These are phyloP conservation scores for Chalaropsis thielavioides DNA, from an alignment of 2,329 filamentous ascomycete genomes.

Conservation along the genomic window DNA sequence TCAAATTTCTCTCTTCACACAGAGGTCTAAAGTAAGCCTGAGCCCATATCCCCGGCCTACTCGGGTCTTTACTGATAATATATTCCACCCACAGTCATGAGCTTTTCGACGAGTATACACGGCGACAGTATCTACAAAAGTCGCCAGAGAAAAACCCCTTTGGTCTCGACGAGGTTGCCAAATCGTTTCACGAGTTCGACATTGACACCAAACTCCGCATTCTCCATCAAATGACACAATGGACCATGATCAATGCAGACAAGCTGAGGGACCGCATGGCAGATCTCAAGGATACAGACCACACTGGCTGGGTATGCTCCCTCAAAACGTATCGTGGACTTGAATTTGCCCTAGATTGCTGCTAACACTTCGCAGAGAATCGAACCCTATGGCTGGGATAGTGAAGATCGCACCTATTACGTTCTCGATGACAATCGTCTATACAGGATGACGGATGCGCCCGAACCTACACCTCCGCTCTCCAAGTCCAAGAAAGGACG, in stretches of 20 bases:
- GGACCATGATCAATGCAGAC: slow-evolving; percentile 78
- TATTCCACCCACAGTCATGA: slow-evolving; percentile 45
- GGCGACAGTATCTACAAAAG: slow-evolving; percentile 76
- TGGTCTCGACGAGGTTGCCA: slow-evolving; percentile 57
- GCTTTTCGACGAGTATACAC: slow-evolving; percentile 84
- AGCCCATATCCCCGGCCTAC: not conserved
- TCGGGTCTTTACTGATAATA: slow-evolving; percentile 15
- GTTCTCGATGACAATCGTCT: slow-evolving; percentile 88
- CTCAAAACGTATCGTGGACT: not conserved
- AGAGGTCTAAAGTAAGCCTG: slow-evolving; percentile 69
- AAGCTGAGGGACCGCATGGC: slow-evolving; percentile 75
- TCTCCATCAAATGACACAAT: slow-evolving; percentile 76
- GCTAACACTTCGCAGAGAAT: slow-evolving; percentile 39
- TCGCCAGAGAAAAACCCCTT: slow-evolving; percentile 71
- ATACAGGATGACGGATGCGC: slow-evolving; percentile 72
- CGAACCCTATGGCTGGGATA: slow-evolving; percentile 78
- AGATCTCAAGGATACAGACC: slow-evolving; percentile 65
- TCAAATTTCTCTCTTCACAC: slow-evolving; percentile 90
- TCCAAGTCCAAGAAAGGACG: slow-evolving; percentile 50
- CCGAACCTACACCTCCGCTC: slow-evolving; percentile 46
- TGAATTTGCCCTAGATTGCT: not conserved
- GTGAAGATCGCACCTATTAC: slow-evolving; percentile 72
- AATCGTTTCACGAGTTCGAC: slow-evolving; percentile 68
- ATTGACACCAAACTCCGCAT: slow-evolving; percentile 66
- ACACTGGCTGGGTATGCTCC: slow-evolving; percentile 62